Conservation (phyloP, 2,329 filamentous ascomycete genomes). For the Elsinoe batatas region DNA sequence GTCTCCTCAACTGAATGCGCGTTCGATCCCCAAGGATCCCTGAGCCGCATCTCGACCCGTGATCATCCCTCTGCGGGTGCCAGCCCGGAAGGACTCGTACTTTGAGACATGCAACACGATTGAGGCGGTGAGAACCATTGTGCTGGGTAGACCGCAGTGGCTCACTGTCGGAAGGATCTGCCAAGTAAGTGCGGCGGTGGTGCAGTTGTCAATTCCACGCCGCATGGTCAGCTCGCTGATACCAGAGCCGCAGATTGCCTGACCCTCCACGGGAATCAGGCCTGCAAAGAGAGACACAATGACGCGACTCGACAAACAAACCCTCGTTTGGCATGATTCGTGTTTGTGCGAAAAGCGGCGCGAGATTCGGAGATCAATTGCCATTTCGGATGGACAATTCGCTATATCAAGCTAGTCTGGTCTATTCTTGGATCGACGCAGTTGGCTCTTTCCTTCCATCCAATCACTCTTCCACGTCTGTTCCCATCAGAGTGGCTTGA, state of each 20-base stretch:
- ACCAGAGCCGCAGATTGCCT: too few species aligned
- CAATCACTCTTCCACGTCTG: not conserved
- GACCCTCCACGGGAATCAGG: too few species aligned
- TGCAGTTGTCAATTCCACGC: not conserved
- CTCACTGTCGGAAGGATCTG: not conserved
- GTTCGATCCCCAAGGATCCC: too few species aligned
- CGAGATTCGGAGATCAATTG: not conserved
- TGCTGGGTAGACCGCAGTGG: too few species aligned
- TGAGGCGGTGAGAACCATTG: too few species aligned
- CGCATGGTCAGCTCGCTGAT: not conserved
- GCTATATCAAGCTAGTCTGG: not conserved
- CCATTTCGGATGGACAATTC: not conserved
- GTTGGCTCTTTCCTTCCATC: not conserved
- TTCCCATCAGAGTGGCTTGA: not conserved
- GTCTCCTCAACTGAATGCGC: too few species aligned
- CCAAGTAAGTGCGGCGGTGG: not conserved
- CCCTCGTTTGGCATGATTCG: not conserved
- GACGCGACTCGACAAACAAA: not conserved
- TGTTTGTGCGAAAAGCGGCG: not conserved
- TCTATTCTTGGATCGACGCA: slow-evolving; percentile 7
- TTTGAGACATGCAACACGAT: too few species aligned
- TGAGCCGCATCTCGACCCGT: too few species aligned
- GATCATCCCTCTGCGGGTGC: too few species aligned
- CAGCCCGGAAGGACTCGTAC: too few species aligned
- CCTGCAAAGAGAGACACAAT: not conserved